Base-by-base conservation (phyloP, 2,329 filamentous ascomycete genomes). In the Lachnellula hyalina region DNA sequence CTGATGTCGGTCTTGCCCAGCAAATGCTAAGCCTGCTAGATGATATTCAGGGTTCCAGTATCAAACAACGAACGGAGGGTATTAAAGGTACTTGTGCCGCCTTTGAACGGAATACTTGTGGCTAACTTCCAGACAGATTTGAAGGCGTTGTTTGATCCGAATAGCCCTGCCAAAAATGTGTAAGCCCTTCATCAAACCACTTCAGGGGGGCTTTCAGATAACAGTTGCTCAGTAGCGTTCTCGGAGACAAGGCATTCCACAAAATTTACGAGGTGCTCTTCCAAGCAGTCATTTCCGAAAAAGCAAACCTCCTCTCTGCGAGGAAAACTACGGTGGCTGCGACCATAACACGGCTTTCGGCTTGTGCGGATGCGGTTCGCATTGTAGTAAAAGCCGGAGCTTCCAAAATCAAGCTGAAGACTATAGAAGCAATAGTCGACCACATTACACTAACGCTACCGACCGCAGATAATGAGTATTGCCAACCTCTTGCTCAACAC, bases 241-340 rank as follows among this genome's bases (percentile, higher is more conserved):
- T 96, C 35, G 81, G 80, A 46, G 90, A 96, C 67, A 89, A 87
- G 67, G 81, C 81, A n/a, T 96, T 89, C 62, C 87, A 94, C 66
- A 81, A 82, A 56, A 84, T 96, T 44, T 89, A 90, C 63, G 90
- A 96, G 65, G 81, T 83, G 1, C 74, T 97, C 2, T 96, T 96
- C 67, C 79, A 81, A 52, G 86, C 79, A 66, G 80, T 80, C 1
- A 70, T 85, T 17, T 71, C 78, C 14, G 91, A 96, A 63, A 90
- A 89, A 67, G 23, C 23, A 6, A 9, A 76, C 83, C 9, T 68
- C 72, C 17, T 87, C 82, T 60, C 78, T 81, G 77, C 77, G 12
- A 79, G 76, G 54, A 79, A 77, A 51, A 77, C 73, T 12, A 73
- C 77, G 25, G 78, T 75, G 57, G 78, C 74, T 53, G 72, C 73